Evolutionary conservation across 164 flowering plant genomes (phyloP).

Genomic region (Vitis rupestris): DNA sequence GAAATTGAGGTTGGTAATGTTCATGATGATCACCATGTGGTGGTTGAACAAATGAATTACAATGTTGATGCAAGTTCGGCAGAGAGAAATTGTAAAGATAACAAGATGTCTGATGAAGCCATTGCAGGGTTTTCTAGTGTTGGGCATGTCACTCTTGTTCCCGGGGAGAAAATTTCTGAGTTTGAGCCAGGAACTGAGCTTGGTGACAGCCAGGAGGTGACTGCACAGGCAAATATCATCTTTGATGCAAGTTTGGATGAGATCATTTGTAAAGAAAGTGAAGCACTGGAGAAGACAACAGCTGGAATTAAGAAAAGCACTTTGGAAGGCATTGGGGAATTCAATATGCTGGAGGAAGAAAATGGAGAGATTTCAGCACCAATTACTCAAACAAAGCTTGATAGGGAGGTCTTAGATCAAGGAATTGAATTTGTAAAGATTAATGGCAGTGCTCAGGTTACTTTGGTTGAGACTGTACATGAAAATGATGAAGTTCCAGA

Average conservation of each 20-base stretch:
- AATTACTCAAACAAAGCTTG: background rate
- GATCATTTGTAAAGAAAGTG: background rate
- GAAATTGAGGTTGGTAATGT: too few species aligned
- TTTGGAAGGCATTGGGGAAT: background rate
- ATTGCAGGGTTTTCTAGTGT: too few species aligned
- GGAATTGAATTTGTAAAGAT: background rate
- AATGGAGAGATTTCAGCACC: background rate
- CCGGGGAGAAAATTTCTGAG: background rate
- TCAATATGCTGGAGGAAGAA: background rate
- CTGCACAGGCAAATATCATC: background rate
- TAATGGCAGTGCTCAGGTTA: background rate
- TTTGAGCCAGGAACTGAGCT: slow-evolving; percentile 2
- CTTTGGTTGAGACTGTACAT: background rate
- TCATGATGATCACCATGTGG: too few species aligned
- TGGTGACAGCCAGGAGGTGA: background rate
- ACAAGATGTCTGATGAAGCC: too few species aligned
- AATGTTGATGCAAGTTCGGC: too few species aligned
- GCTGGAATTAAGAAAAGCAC: background rate
- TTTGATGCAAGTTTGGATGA: background rate
- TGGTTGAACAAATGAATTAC: too few species aligned
- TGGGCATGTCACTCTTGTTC: background rate
- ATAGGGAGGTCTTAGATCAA: background rate
- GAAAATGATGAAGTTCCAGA: background rate
- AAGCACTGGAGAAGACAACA: background rate
- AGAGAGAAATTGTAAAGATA: too few species aligned